These are phyloP conservation scores for Teratosphaeria nubilosa DNA, from an alignment of 2,329 filamentous ascomycete genomes.

Conservation along the genomic window DNA sequence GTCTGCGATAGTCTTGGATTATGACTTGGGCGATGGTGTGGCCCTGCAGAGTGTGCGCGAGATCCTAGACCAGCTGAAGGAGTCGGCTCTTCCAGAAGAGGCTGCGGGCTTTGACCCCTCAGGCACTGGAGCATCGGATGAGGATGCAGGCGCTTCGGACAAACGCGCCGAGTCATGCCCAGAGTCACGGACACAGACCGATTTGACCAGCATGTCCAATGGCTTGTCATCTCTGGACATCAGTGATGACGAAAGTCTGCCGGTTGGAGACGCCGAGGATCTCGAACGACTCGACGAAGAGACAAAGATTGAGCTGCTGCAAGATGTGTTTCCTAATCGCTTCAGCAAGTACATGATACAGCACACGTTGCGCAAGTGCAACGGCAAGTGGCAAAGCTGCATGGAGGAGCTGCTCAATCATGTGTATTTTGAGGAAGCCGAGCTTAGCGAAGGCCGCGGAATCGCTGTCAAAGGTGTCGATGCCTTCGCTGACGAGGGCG, in stretches of 20 bases:
- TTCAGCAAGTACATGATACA: conserved; percentile 52
- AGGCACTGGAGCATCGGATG: conserved; percentile 47
- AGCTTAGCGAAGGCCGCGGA: conserved; percentile 36
- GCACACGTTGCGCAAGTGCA: conserved; percentile 56
- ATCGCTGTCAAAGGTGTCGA: conserved; percentile 63
- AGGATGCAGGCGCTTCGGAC: conserved; percentile 4
- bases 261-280: conserved; percentile 19
- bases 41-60: conserved; percentile 46
- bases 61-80: conserved; percentile 57
- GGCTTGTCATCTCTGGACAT: conserved; percentile 30
- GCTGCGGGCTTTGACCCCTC: conserved; percentile 69
- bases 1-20: conserved; percentile 65
- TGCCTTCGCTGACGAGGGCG: conserved; percentile 57
- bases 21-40: conserved; percentile 47
- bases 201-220: conserved; percentile 40
- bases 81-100: conserved; percentile 56
- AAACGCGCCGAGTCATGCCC: conserved; percentile 25
- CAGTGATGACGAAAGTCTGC: conserved; percentile 14
- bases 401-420: conserved; percentile 75
- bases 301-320: conserved; percentile 54
- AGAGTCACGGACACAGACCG: conserved; percentile 35
- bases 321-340: conserved; percentile 61
- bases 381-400: conserved; percentile 56
- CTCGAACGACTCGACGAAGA: conserved; percentile 42
- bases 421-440: conserved; percentile 62